phyloP scores from a whole-genome alignment of 495 filamentous ascomycete genomes.

The Haplographium delicatum region DNA sequence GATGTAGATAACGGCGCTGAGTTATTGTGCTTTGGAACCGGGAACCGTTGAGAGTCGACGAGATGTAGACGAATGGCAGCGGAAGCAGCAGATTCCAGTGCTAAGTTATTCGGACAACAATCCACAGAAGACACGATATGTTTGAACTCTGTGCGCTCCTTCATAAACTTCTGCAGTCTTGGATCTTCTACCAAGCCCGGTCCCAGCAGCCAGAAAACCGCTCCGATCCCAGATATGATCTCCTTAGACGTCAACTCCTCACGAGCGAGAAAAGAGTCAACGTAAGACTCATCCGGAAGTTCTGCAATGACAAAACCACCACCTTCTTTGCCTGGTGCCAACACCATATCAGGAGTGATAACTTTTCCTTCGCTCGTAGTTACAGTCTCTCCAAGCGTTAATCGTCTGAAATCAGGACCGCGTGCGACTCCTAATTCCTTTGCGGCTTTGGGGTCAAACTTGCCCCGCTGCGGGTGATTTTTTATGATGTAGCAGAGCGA shows the following conservation, averaged over 20 bases:
- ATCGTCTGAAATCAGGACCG: slow-evolving; percentile 42
- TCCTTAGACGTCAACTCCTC: slow-evolving; percentile 65
- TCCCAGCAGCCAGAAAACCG: slow-evolving; percentile 78
- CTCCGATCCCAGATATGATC: slow-evolving; percentile 60
- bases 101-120: slow-evolving; percentile 64
- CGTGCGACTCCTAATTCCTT: slow-evolving; percentile 49
- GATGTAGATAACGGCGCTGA: slow-evolving; percentile 6
- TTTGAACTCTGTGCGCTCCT: slow-evolving; percentile 48
- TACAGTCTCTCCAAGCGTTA: slow-evolving; percentile 48
- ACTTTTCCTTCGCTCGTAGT: slow-evolving; percentile 45
- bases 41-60: slow-evolving; percentile 65
- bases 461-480: slow-evolving; percentile 67
- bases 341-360: slow-evolving; percentile 51
- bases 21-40: slow-evolving; percentile 56
- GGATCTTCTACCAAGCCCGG: slow-evolving; percentile 56
- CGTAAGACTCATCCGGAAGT: slow-evolving; percentile 60
- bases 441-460: slow-evolving; percentile 66
- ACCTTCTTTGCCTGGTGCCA: slow-evolving; percentile 36
- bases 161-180: slow-evolving; percentile 62
- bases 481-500: slow-evolving; percentile 84
- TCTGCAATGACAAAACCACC: slow-evolving; percentile 77
- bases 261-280: slow-evolving; percentile 60
- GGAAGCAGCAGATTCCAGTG: slow-evolving; percentile 56
- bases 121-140: slow-evolving; percentile 74
- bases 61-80: slow-evolving; percentile 60